Conservation (phyloP, 129 eudicot genomes). For the Tagetes erecta region DNA sequence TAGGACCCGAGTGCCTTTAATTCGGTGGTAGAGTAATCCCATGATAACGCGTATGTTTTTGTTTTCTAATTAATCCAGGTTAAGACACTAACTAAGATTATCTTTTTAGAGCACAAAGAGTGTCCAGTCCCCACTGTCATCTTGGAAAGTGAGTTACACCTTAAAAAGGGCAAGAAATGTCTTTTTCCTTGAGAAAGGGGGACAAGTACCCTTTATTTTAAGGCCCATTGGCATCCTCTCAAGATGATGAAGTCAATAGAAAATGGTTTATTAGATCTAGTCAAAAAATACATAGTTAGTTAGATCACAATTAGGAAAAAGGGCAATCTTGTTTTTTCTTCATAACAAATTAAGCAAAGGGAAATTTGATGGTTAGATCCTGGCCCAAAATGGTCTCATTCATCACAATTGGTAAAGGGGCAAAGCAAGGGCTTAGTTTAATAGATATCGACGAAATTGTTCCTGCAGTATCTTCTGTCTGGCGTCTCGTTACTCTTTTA, state of each 20-base stretch:
- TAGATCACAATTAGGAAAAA: constrained; percentile 18
- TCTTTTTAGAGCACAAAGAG: constrained; percentile 24
- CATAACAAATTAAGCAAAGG: constrained; percentile 4
- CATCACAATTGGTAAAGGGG: neutral
- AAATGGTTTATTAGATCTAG: neutral
- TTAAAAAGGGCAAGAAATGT: constrained; percentile 27
- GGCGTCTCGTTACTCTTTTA: too few species aligned
- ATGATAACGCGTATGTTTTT: too few species aligned
- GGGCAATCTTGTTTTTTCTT: constrained; percentile 21
- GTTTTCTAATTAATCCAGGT: constrained; percentile 28
- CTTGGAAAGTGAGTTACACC: constrained; percentile 33
- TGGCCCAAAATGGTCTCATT: neutral
- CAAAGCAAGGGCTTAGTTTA: neutral
- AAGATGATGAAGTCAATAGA: neutral
- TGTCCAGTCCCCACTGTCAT: constrained; percentile 20
- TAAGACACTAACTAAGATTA: constrained; percentile 23
- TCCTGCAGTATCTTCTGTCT: too few species aligned
- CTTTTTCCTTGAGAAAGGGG: constrained; percentile 17
- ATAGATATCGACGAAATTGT: neutral
- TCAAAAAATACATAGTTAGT: neutral
- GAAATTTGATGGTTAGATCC: neutral
- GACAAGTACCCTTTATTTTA: constrained; percentile 17
- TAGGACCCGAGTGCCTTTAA: constrained; percentile 11
- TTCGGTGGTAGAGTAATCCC: too few species aligned
- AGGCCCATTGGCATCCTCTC: constrained; percentile 27